These are phyloP conservation scores for Hyaloscypha bicolor DNA, from an alignment of 495 filamentous ascomycete genomes.

Conservation along the genomic window DNA sequence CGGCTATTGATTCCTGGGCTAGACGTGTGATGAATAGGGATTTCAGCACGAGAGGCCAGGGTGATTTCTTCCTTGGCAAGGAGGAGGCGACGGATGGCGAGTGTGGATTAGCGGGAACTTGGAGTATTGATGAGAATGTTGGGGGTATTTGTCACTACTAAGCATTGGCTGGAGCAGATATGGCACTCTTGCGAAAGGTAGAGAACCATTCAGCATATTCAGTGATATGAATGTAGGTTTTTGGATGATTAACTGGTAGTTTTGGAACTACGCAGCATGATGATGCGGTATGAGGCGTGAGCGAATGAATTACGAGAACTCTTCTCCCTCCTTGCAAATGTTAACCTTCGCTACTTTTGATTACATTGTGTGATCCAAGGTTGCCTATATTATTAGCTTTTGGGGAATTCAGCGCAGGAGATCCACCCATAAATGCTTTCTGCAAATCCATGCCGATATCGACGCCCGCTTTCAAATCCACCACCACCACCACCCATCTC, in stretches of 20 bases:
- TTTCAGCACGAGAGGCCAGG: slow-evolving; percentile 43
- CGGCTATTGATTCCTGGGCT: slow-evolving; percentile 84
- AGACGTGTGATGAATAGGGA: slow-evolving; percentile 65
- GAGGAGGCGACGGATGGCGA: slow-evolving; percentile 60
- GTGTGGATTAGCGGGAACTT: slow-evolving; percentile 80
- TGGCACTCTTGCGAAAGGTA: background rate
- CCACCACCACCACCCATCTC: background rate
- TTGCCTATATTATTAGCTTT: background rate
- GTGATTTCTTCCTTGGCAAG: slow-evolving; percentile 67
- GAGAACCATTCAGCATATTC: background rate
- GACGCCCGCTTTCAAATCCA: background rate
- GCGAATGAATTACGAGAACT: slow-evolving; percentile 1
- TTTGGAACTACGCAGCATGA: background rate
- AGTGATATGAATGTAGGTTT: background rate
- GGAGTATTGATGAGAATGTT: slow-evolving; percentile 82
- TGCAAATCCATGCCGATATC: background rate
- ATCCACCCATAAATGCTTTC: background rate
- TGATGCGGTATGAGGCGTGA: background rate
- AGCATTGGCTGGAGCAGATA: background rate
- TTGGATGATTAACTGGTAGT: background rate
- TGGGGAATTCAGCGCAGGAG: background rate
- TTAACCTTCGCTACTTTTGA: too few relatives aligned
- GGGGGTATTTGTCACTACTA: slow-evolving; percentile 69
- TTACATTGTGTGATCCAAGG: background rate
- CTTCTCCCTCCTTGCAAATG: background rate